Evolutionary conservation across 164 flowering plant genomes (phyloP).

Genomic region (Umbellularia californica): DNA sequence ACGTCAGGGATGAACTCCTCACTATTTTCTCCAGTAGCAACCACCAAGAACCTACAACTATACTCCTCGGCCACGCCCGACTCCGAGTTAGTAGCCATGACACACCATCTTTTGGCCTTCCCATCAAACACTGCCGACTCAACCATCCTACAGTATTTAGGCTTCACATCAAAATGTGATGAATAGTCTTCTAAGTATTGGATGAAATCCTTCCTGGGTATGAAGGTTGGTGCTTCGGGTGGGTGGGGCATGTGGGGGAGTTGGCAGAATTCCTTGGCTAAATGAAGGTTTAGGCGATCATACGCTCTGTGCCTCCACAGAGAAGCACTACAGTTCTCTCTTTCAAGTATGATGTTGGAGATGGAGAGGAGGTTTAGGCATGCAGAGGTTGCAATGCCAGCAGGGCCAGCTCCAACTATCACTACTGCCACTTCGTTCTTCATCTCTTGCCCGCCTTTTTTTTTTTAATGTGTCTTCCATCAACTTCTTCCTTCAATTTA

Average conservation of each 20-base stretch:
- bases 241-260: constrained; percentile 34
- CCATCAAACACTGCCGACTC: not conserved
- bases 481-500: no score
- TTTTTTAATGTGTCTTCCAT: not conserved
- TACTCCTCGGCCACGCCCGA: constrained; percentile 28
- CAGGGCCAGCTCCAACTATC: constrained; percentile 16
- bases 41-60: constrained; percentile 33
- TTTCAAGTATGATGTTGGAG: constrained; percentile 31
- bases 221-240: constrained; percentile 13
- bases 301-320: constrained; percentile 36
- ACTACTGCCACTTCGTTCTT: constrained; percentile 15
- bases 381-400: constrained; percentile 35
- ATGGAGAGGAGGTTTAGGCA: constrained; percentile 24
- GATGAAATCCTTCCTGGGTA: constrained; percentile 24
- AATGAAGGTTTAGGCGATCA: constrained; percentile 33
- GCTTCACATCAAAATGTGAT: constrained; percentile 18
- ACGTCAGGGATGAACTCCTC: constrained; percentile 36
- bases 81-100: not conserved
- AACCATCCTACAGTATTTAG: constrained; percentile 22
- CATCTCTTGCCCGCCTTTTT: not conserved
- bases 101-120: not conserved
- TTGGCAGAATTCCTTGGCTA: constrained; percentile 34
- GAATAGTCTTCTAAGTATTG: constrained; percentile 34
- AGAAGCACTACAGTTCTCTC: constrained; percentile 19
- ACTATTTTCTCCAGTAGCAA: constrained; percentile 56